Evolutionary conservation across 1,284 basidiomycete species (phyloP), one percentile per base, ranked within the genome.

Genomic region (Agaricales sp.): DNA sequence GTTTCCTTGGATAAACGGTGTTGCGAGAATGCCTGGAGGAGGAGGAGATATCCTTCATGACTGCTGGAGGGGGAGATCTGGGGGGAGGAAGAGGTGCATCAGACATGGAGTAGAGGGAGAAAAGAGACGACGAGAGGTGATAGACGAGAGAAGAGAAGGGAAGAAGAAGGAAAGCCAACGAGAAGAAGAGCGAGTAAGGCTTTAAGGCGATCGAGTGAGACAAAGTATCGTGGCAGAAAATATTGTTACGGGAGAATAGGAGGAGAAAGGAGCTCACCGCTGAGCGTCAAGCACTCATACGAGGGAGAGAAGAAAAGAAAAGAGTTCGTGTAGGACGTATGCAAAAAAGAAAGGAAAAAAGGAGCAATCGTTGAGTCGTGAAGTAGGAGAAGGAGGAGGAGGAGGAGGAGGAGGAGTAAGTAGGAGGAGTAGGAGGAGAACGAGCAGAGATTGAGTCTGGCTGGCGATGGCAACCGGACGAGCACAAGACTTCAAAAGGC

Each of bases 21-120:
- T 71, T 77, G 63, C 84, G 80, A 54, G 78, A 70, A 55, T 72
- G 69, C 59, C 74, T 77, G 61, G 69, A 73, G 25, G 77, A 72
- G 38, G 67, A 67, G 30, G 82, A 75, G 53, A 74, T 67, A 68
- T 89, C 87, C 71, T 89, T 89, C 87, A 89, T 88, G 63, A 69
- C 68, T 60, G 61, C 60, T 43, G 50, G 57, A 48, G 52, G 59
- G 51, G 69, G 64, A 55, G 69, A 61, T 41, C 39, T 41, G 16
- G 63, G 54, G 54, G 61, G 63, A 54, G 54, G 61, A 62, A 58
- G 59, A 57, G 55, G 63, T 56, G 66, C 65, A 65, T 69, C 68
- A 67, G 68, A 65, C 64, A 61, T 56, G 63, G 61, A 55, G 55
- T 62, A 57, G 54, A 59, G 60, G 45, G 63, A 41, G 8, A 41